Base-by-base conservation (phyloP, 2,329 filamentous ascomycete species). In the Chaetomiaceae sp. region DNA sequence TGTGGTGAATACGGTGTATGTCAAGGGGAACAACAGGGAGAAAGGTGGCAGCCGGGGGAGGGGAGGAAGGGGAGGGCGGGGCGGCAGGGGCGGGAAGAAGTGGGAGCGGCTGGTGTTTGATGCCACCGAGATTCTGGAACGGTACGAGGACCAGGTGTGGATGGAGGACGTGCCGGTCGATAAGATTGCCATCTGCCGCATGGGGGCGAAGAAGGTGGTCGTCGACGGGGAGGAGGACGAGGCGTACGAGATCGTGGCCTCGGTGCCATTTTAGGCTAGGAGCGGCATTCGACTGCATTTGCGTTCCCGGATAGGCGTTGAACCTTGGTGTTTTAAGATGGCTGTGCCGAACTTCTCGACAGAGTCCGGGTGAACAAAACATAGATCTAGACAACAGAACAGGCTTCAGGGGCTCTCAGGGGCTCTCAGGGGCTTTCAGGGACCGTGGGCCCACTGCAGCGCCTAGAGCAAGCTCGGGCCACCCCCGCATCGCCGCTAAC, bases 1-100 rank as follows among this genome's bases (percentile, higher is more conserved):
- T 0, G 71, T 96, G 4, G 70, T 93, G 44, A 96, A 96, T 66
- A 95, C 90, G 0, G 80, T 90, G 13, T 95, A 96, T 64, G 82
- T 82, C 38, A 79, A 76, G 62, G 67, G 53, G 35, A 44, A 56
- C 44, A 61, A 54, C 48, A 62, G 59, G 50, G 17, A 23, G 33
- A 57, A 60, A 35, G 54, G 48, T 27, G 41, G 55, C 42, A 60
- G 54, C 44, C 63, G 60, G 34, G 25, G 51, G 4, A 56, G 49
- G 56, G 62, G 51, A 41, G 63, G 43, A 46, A 56, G 39, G 54
- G 62, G 45, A 50, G 56, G 48, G 56, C 53, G 46, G 56, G 62
- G 51, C 55, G 54, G 51, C 57, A 50, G 53, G 17, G 51, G 50
- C 23, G 46, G 53, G 34, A 55, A 56, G 51, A 62, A 62, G 33